A percentile compares a stretch with the other conserved stretches of the same genome.
Conservation (phyloP, 1,284 basidiomycete species). For the Puccinia novopanici region DNA sequence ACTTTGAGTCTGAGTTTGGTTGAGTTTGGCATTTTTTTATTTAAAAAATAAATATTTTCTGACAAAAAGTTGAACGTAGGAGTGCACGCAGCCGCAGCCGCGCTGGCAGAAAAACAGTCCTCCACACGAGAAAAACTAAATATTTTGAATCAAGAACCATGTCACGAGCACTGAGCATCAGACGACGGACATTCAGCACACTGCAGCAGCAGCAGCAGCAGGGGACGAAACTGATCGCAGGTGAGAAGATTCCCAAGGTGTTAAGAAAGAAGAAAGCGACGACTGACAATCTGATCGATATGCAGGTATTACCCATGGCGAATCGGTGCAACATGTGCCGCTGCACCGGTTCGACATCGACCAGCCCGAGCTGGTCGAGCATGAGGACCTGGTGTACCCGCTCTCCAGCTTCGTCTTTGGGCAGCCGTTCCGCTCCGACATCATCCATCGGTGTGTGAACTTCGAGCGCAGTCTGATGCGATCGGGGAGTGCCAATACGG, state of each 20-base stretch:
- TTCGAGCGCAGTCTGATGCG: constrained; percentile 85
- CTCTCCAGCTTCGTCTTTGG: constrained; percentile 82
- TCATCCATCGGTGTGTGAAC: constrained; percentile 87
- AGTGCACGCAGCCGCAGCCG: no score
- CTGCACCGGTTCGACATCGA: constrained; percentile 31
- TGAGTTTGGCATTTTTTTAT: no score
- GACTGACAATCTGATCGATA: not conserved
- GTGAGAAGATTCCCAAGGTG: not conserved
- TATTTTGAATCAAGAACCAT: no score
- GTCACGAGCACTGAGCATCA: no score
- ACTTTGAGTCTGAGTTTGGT: constrained; percentile 15
- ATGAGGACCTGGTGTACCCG: constrained; percentile 64
- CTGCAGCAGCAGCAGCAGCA: no score
- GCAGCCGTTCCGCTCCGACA: constrained; percentile 82
- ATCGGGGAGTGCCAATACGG: constrained; percentile 81
- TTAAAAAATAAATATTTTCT: no score
- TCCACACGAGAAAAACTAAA: no score
- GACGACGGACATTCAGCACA: no score
- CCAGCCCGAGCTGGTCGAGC: constrained; percentile 51
- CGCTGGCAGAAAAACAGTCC: no score
- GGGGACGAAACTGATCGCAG: not conserved
- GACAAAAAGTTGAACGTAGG: no score
- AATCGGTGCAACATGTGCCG: constrained; percentile 39
- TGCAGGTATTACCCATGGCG: constrained; percentile 42
- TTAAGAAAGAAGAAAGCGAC: not conserved